phyloP scores from a whole-genome alignment of 2,329 filamentous ascomycete species.

The Scedosporium minutisporum region DNA sequence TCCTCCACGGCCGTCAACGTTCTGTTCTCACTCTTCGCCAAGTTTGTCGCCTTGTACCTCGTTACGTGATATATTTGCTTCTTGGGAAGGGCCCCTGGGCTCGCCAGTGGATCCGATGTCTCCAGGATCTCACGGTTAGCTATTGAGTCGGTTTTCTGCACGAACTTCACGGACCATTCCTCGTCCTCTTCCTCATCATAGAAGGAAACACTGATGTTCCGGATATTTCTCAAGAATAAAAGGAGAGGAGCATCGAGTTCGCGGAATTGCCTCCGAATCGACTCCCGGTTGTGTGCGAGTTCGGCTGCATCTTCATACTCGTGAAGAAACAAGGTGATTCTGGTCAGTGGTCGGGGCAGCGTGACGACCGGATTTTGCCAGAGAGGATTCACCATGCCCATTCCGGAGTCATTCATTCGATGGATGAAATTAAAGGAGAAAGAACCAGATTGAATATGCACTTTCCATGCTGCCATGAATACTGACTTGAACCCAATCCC shows the following conservation, averaged over 20 bases:
- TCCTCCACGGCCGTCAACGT: slow-evolving; percentile 18
- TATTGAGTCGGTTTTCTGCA: background rate
- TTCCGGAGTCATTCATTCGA: slow-evolving; percentile 27
- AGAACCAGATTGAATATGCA: slow-evolving; percentile 31
- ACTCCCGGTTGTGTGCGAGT: slow-evolving; percentile 12
- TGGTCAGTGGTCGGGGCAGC: slow-evolving; percentile 16
- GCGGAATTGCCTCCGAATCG: slow-evolving; percentile 23
- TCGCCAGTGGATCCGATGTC: background rate
- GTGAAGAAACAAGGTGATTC: slow-evolving; percentile 28
- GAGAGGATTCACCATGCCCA: slow-evolving; percentile 40
- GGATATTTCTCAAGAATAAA: slow-evolving; percentile 32
- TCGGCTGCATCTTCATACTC: slow-evolving; percentile 13
- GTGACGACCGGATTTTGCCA: slow-evolving; percentile 23
- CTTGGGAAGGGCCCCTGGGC: background rate
- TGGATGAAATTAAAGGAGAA: slow-evolving; percentile 36
- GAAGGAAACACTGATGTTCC: slow-evolving; percentile 20
- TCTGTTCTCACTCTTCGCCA: slow-evolving; percentile 25
- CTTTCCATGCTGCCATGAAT: slow-evolving; percentile 34
- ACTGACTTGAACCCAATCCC: slow-evolving; percentile 43
- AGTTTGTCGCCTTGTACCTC: slow-evolving; percentile 15
- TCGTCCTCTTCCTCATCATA: slow-evolving; percentile 13
- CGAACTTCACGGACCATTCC: background rate
- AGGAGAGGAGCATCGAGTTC: slow-evolving; percentile 28
- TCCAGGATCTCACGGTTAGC: background rate
- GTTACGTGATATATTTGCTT: slow-evolving; percentile 20